Percentiles rank a stretch among this genome's conserved stretches.
Evolutionary conservation across 768 basidiomycete species (phyloP).

Genomic region (Mrakia blollopis): DNA sequence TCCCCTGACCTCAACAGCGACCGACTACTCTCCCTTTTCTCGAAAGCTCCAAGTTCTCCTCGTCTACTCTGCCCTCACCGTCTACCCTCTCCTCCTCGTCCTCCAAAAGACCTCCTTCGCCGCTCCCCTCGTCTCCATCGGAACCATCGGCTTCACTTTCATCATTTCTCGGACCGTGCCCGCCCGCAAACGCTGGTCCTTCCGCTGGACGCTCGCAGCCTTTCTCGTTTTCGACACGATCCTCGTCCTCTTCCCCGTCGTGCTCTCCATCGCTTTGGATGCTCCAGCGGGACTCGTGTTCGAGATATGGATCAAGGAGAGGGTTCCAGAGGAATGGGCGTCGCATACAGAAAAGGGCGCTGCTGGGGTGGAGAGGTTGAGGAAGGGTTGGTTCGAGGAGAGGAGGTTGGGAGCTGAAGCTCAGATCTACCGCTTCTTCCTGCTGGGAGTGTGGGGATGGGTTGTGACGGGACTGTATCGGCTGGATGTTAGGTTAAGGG

Average conservation of each 20-base stretch:
- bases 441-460: neutral
- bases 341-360: neutral
- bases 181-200: neutral
- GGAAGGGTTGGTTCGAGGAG: neutral
- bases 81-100: constrained; percentile 3
- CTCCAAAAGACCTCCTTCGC: neutral
- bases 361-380: neutral
- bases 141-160: neutral
- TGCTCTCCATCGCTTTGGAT: neutral
- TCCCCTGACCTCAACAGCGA: too few species aligned
- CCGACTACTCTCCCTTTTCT: too few species aligned
- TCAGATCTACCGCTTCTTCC: neutral
- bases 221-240: neutral
- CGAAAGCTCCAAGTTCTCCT: neutral
- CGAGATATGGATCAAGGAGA: neutral
- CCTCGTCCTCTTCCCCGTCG: neutral
- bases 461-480: neutral
- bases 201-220: neutral
- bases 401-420: neutral
- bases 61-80: neutral
- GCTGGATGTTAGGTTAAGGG: neutral
- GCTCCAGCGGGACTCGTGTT: neutral
- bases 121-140: neutral
- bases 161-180: neutral
- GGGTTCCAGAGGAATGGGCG: neutral